Base-by-base conservation (phyloP, 2,329 filamentous ascomycete genomes). In the Pseudogymnoascus sp. region DNA sequence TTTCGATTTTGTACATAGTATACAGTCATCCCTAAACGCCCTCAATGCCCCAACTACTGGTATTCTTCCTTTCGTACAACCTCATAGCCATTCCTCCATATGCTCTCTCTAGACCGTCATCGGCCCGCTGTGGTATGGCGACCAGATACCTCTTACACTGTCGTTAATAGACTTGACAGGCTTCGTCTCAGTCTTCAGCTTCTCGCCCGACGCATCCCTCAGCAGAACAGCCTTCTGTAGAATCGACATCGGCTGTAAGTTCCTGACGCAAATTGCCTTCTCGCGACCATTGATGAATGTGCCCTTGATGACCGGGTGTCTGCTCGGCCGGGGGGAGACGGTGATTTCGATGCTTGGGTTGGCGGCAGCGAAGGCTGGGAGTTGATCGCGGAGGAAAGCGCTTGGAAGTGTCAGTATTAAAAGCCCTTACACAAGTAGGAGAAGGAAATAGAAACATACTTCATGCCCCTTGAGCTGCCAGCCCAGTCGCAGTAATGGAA, bases 401-500 rank as follows among this genome's bases (percentile, higher is more conserved):
- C 91, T 95, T 69, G 6, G 21, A 66, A 24, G 59, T 21, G 17
- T 61, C 50, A 62, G 60, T 33, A 58, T 0, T 9, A 17, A 13
- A 37, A 36, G 61, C 58, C 59, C 61, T 60, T 62, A 39, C 21
- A 37, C 5, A 39, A 41, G 21, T 26, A 35, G 40, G 11, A 40
- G 24, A 47, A 33, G 54, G 47, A 68, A 24, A 62, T 33, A 26
- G 63, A 40, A 47, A 72, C 82, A 66, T 81, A 94, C 90, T 96
- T 94, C 92, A 97, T 97, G 72, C 94, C 94, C 71, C 80, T 85
- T 37, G 93, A 97, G 75, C 90, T 96, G 65, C 92, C 94, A 62
- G 89, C 90, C 84, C 89, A 92, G 81, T 97, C 92, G 80, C 94
- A 97, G 80, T 96, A 99, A 79, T 96, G 90, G 72, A 99, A 90